Evolutionary conservation across 108 stramenopile species (phyloP).

Genomic region (Conticribra guillardii): DNA sequence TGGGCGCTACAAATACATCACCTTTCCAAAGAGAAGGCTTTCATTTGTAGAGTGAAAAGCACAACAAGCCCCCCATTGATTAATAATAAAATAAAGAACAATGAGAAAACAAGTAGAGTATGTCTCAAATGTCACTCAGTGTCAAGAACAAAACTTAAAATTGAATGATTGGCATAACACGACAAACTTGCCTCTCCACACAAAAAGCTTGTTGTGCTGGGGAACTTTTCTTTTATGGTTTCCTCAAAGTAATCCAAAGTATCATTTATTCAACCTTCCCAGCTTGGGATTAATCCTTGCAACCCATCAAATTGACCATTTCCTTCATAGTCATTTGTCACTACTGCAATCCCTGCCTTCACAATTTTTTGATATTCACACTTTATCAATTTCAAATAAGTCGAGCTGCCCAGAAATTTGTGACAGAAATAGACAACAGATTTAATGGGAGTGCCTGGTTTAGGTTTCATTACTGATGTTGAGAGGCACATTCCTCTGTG

Average conservation of each 20-base stretch:
- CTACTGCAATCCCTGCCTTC: constrained; percentile 56
- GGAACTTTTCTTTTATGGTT: constrained; percentile 34
- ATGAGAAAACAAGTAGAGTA: too few species aligned
- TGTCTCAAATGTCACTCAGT: too few species aligned
- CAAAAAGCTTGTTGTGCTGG: constrained; percentile 45
- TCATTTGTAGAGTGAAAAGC: constrained; percentile 47
- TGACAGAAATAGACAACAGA: constrained; percentile 65
- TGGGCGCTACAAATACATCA: constrained; percentile 55
- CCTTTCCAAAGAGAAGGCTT: constrained; percentile 49
- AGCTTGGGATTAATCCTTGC: constrained; percentile 51
- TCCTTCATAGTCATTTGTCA: constrained; percentile 66
- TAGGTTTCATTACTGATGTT: constrained; percentile 55
- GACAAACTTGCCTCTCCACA: constrained; percentile 59
- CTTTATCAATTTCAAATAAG: constrained; percentile 51
- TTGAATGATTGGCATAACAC: too few species aligned
- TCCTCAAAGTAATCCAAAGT: constrained; percentile 50
- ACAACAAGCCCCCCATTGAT: constrained; percentile 67
- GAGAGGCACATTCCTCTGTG: constrained; percentile 48
- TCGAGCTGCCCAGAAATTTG: constrained; percentile 59
- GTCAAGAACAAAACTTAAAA: too few species aligned
- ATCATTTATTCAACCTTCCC: constrained; percentile 46
- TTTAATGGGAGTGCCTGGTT: constrained; percentile 33
- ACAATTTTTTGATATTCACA: constrained; percentile 48
- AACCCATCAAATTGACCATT: constrained; percentile 62
- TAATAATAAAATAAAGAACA: neutral